Percentiles rank a stretch among this genome's conserved stretches.
These are phyloP conservation scores for Pseudogymnoascus sp. DNA, from an alignment of 2,329 filamentous ascomycete genomes.

Conservation along the genomic window DNA sequence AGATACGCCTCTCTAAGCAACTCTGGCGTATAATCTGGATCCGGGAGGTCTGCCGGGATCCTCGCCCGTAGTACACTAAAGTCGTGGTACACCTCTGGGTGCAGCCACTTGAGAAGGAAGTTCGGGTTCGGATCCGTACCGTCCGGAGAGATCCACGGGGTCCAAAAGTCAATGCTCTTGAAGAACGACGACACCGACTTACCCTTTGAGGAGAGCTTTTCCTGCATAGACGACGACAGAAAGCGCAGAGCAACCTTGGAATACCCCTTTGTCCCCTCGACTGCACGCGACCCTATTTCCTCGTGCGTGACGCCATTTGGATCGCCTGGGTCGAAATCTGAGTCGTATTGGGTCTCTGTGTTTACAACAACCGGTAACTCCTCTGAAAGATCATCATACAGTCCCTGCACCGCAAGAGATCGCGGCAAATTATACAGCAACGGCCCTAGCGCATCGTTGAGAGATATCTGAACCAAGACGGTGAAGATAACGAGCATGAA, in stretches of 20 bases:
- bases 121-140: constrained; percentile 33
- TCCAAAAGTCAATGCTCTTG: constrained; percentile 21
- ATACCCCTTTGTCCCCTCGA: constrained; percentile 18
- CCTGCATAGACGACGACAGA: constrained; percentile 11
- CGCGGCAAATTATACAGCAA: constrained; percentile 25
- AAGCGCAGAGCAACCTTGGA: constrained; percentile 14
- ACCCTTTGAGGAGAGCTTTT: not conserved
- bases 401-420: constrained; percentile 23
- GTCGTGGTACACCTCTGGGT: constrained; percentile 47
- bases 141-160: constrained; percentile 22
- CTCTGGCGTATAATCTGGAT: constrained; percentile 38
- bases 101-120: constrained; percentile 43
- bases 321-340: constrained; percentile 23
- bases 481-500: constrained; percentile 47
- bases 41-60: constrained; percentile 40
- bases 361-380: not conserved
- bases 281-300: constrained; percentile 15
- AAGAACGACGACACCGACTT: not conserved
- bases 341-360: constrained; percentile 28
- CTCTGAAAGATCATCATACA: constrained; percentile 8
- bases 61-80: constrained; percentile 41
- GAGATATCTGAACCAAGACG: constrained; percentile 42
- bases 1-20: constrained; percentile 42
- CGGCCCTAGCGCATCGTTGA: constrained; percentile 23
- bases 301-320: constrained; percentile 16